Base-by-base conservation (phyloP, 441 rosid genomes). In the Daphne laureola region DNA sequence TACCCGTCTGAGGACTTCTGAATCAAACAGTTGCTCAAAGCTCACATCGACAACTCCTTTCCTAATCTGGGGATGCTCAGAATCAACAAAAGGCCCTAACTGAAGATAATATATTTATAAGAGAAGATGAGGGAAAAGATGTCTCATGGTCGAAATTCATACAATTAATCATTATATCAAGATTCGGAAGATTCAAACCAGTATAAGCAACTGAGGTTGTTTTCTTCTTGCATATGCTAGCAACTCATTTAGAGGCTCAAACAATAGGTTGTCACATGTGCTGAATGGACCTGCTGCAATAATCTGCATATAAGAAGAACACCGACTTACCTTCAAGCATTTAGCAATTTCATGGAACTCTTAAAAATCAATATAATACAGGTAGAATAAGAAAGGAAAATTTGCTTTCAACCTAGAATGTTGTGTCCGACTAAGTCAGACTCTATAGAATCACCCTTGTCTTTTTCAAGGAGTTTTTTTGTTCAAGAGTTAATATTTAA, bases 261-360 rank as follows among this genome's bases (percentile, higher is more conserved):
- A 94, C 59, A 73, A 72, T 58, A 94, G 74, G 76, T 86, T 90
- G 75, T 84, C 99, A 47, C 74, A 65, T 42, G 96, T 87, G 21
- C 92, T 82, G 70, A 86, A 94, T 64, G 98, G 96, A 41, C 96
- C 99, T 13, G 96, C 78, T 51, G 96, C 96, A 76, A 87, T 74
- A 58, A 84, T 78, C 88, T 87, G 72, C 55, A 52, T 42, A 35
- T 31, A 31, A 31, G 11, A 7, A 31, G 11, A 6, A 31, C 26
- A 67, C 46, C 17, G 14, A 47, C 53, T 65, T 36, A 49, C 43
- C 42, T 43, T n/a, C 42, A 7, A 44, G 41, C 53, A 43, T 49
- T 25, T 17, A 62, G 45, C 26, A 21, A 54, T 55, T 51, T 48
- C 38, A 14, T 17, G 4, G 27, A 44, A 17, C 58, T 50, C 26